Percentiles rank a stretch among this genome's conserved stretches.
These are phyloP conservation scores for Trichosporon sp. DNA, from an alignment of 1,284 basidiomycete species.

Conservation along the genomic window DNA sequence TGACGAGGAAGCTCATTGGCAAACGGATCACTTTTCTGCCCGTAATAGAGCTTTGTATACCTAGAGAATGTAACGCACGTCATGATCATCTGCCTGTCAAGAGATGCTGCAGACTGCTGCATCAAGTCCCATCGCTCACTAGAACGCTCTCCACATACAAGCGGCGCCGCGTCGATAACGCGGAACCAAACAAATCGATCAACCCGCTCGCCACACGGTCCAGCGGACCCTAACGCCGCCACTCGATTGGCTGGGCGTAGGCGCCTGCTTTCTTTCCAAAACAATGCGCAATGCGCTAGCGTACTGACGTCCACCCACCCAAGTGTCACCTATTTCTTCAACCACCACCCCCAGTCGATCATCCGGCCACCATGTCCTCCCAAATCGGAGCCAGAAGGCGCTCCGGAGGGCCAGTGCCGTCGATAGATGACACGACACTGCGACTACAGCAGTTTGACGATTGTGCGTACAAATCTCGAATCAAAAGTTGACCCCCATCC, in stretches of 20 bases:
- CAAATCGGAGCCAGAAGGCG: neutral
- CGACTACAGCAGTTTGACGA: constrained; percentile 10
- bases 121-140: neutral
- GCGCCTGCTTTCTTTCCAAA: constrained; percentile 5
- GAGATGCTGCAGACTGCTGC: neutral
- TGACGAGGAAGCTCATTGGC: neutral
- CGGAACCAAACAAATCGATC: neutral
- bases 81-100: neutral
- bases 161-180: no score
- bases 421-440: neutral
- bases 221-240: neutral
- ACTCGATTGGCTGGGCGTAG: neutral
- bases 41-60: constrained; percentile 1
- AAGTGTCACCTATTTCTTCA: neutral
- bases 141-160: neutral
- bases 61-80: constrained; percentile 2
- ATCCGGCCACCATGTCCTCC: constrained; percentile 3
- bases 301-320: neutral
- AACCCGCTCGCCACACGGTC: neutral
- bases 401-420: neutral
- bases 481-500: neutral
- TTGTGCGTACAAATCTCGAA: neutral
- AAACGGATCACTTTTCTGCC: neutral
- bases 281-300: neutral
- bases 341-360: neutral